A percentile compares a stretch with the other conserved stretches of the same genome.
phyloP scores from a whole-genome alignment of 345 rosid species.

The Rhizophora mangle region DNA sequence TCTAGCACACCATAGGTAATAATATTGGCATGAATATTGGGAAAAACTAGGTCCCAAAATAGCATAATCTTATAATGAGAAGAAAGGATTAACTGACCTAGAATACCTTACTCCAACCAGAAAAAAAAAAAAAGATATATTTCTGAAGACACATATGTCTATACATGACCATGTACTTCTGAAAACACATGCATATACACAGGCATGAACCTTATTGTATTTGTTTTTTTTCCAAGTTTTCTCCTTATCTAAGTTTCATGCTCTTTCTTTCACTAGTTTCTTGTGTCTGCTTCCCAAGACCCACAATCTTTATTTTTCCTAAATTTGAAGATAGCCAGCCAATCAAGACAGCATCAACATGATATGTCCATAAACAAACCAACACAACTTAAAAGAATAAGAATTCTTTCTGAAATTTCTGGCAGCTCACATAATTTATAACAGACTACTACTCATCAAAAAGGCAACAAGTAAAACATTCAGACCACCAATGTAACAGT shows the following conservation, averaged over 20 bases:
- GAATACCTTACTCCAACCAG: no score
- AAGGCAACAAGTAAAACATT: background rate
- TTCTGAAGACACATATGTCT: no score
- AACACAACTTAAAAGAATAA: background rate
- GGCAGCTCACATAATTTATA: background rate
- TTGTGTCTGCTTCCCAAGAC: background rate
- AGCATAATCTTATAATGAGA: background rate
- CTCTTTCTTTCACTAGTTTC: background rate
- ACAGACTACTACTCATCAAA: background rate
- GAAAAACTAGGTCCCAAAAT: background rate
- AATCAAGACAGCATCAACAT: no score
- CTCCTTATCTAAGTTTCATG: background rate
- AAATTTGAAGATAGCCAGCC: background rate
- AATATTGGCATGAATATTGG: background rate
- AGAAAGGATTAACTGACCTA: background rate
- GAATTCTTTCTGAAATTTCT: background rate
- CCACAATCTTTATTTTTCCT: background rate
- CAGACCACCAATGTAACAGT: constrained; percentile 2
- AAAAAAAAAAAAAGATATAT: no score
- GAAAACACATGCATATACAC: no score
- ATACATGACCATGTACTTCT: no score
- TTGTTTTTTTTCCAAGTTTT: background rate
- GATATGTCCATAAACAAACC: no score
- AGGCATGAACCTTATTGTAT: background rate
- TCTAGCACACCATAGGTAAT: constrained; percentile 38